Conservation (phyloP, 768 basidiomycete genomes). For the Paxillus ammoniavirescens region DNA sequence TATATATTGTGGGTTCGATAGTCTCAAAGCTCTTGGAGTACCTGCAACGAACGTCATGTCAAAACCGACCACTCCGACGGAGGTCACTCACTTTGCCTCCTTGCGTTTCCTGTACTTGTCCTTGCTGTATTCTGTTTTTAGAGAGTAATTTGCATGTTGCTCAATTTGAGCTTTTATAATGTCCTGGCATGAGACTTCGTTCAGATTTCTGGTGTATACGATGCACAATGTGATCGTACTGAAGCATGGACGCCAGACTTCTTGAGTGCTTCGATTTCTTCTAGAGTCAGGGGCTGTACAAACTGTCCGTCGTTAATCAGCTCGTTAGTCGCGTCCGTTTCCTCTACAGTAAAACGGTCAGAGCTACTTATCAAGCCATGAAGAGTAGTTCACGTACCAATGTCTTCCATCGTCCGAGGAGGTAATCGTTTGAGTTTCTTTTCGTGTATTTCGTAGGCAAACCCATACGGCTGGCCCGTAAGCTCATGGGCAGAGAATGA, state of each 20-base stretch:
- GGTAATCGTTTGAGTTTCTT: slow-evolving; percentile 65
- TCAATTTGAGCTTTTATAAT: slow-evolving; percentile 95
- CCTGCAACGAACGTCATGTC: slow-evolving; percentile 38
- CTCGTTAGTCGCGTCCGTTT: slow-evolving; percentile 96
- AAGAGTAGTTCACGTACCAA: slow-evolving; percentile 49
- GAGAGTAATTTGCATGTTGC: slow-evolving; percentile 83
- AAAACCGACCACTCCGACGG: not conserved
- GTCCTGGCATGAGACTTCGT: slow-evolving; percentile 53
- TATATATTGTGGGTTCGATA: slow-evolving; percentile 82
- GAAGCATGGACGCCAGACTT: slow-evolving; percentile 78
- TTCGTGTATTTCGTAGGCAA: slow-evolving; percentile 82
- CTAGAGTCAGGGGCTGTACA: slow-evolving; percentile 78
- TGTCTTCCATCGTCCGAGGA: slow-evolving; percentile 68
- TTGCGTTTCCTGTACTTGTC: slow-evolving; percentile 98
- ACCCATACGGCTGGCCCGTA: slow-evolving; percentile 80
- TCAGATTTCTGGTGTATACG: not conserved
- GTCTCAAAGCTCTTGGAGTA: slow-evolving; percentile 86
- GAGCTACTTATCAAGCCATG: not conserved
- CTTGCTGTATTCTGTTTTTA: slow-evolving; percentile 98
- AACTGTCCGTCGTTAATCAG: slow-evolving; percentile 85
- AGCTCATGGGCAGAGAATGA: slow-evolving; percentile 77
- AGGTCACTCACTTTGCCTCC: slow-evolving; percentile 79
- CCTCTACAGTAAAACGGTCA: slow-evolving; percentile 54
- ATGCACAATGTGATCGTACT: slow-evolving; percentile 39
- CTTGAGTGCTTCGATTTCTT: slow-evolving; percentile 84